Base-by-base conservation (phyloP, 2,329 filamentous ascomycete genomes). In the Macrophomina tecta region DNA sequence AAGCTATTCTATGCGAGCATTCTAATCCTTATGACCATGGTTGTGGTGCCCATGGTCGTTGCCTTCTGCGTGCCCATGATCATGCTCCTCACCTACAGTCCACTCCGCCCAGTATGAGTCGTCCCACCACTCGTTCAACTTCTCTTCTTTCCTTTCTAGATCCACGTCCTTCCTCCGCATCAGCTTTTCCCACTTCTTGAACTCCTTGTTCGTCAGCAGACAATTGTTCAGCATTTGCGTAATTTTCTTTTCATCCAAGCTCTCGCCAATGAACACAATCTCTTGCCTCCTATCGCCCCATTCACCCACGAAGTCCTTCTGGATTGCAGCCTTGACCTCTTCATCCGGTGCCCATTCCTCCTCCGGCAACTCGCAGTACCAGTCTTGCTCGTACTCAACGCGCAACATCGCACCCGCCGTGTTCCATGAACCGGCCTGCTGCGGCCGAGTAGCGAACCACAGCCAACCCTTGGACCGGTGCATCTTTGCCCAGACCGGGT, bases 281-380 rank as follows among this genome's bases (percentile, higher is more conserved):
- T 92, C 90, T 73, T 92, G 90, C 2, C 90, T 82, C 1, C 90
- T 82, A 70, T 92, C 90, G 0, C 89, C 90, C 88, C 89, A 92
- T 8, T 78, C 77, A 2, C 78, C 80, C 36, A 80, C 74, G 63
- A 86, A 85, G 67, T 87, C 84, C 38, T 83, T 79, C 62, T 78
- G 74, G 48, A 86, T 84, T 11, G 82, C 82, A 49, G 79, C 74
- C 30, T 78, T 72, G 1, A 85, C 84, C 12, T 83, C 83, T 32
- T 78, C 73, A 68, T 83, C 82, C 11, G 83, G 82, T 0, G 81
- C 83, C 80, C 83, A 84, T 5, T 79, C 78, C 30, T 84, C 83
- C 32, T 84, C 83, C 68, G 79, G 73, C 0, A 90, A 75, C 7
- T 86, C 87, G 68, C 85, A 87, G 75, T 90, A 90, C 80, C 79